Conservation (phyloP, 2,329 filamentous ascomycete genomes). For the Orbilia ellipsospora region DNA sequence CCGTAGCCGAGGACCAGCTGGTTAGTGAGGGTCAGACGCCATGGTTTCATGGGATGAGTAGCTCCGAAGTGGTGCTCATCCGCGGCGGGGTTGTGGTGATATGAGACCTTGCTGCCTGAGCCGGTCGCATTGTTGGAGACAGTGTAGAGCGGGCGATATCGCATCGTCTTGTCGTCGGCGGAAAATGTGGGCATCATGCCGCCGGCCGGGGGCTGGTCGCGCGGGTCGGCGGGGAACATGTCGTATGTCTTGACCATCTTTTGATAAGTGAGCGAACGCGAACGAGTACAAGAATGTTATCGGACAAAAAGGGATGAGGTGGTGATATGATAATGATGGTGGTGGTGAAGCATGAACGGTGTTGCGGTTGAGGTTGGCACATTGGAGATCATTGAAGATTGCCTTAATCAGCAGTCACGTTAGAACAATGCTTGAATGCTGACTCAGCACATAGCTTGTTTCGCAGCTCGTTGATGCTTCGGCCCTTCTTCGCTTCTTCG, state of each 20-base stretch:
- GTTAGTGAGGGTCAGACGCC: conserved; percentile 94
- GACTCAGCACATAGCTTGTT: neutral
- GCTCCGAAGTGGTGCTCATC: conserved; percentile 97
- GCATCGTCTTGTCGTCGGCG: conserved; percentile 40
- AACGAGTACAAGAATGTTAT: too few relatives aligned
- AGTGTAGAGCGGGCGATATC: conserved; percentile 49
- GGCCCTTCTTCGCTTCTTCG: neutral
- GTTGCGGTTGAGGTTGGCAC: neutral
- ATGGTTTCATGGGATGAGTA: conserved; percentile 98
- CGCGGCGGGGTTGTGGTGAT: conserved; percentile 93
- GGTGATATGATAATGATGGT: neutral
- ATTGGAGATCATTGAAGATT: conserved; percentile 4
- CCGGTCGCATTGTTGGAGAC: conserved; percentile 23
- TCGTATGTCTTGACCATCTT: conserved; percentile 49
- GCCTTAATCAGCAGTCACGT: neutral
- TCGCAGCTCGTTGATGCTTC: conserved; percentile 2
- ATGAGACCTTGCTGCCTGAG: conserved; percentile 72
- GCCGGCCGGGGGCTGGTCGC: conserved; percentile 33
- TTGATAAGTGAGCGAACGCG: too few relatives aligned
- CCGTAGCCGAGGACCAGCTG: conserved; percentile 94
- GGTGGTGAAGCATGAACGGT: neutral
- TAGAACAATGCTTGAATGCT: too few relatives aligned
- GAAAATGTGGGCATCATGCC: conserved; percentile 25
- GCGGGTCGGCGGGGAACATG: conserved; percentile 40
- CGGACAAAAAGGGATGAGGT: too few relatives aligned